A percentile compares a stretch with the other conserved stretches of the same genome.
phyloP scores from a whole-genome alignment of 305 asterid species.

The Euphrasia arctica region DNA sequence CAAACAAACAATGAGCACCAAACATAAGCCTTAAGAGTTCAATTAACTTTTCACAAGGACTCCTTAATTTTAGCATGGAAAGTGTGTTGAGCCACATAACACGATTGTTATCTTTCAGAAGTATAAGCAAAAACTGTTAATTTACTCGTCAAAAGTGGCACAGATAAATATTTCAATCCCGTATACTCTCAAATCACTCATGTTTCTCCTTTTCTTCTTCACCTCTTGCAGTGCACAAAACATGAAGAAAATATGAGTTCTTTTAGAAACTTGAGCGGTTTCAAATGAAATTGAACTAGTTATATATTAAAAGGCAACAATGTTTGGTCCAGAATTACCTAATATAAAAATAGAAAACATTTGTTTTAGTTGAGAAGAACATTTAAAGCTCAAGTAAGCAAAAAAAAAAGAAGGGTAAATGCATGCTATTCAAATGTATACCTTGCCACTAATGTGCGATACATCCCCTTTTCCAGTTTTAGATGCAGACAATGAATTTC shows the following conservation, averaged over 20 bases:
- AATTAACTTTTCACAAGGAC: neutral
- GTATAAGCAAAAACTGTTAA: neutral
- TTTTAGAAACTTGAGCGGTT: neutral
- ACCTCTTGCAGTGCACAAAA: slow-evolving; percentile 2
- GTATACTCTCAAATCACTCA: slow-evolving; percentile 3
- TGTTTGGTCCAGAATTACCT: slow-evolving; percentile 3
- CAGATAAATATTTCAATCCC: neutral
- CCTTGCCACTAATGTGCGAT: slow-evolving; percentile 66
- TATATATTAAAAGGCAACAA: slow-evolving; percentile 7
- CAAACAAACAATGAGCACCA: neutral
- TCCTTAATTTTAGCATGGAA: slow-evolving; percentile 16
- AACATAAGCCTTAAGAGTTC: neutral
- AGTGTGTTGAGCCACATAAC: slow-evolving; percentile 5
- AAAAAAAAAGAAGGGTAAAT: slow-evolving; percentile 16
- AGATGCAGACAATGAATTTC: slow-evolving; percentile 46
- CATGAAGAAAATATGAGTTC: neutral
- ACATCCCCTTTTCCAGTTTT: slow-evolving; percentile 57
- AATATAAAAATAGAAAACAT: slow-evolving; percentile 11
- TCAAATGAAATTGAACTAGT: neutral
- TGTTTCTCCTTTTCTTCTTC: neutral
- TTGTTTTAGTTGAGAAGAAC: slow-evolving; percentile 23
- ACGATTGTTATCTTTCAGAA: slow-evolving; percentile 9
- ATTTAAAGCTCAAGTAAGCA: slow-evolving; percentile 14
- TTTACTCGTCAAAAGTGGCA: slow-evolving; percentile 6
- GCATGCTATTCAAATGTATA: slow-evolving; percentile 22